Base-by-base conservation (phyloP, 106 monocot genomes). In the Dioscorea dumetorum region DNA sequence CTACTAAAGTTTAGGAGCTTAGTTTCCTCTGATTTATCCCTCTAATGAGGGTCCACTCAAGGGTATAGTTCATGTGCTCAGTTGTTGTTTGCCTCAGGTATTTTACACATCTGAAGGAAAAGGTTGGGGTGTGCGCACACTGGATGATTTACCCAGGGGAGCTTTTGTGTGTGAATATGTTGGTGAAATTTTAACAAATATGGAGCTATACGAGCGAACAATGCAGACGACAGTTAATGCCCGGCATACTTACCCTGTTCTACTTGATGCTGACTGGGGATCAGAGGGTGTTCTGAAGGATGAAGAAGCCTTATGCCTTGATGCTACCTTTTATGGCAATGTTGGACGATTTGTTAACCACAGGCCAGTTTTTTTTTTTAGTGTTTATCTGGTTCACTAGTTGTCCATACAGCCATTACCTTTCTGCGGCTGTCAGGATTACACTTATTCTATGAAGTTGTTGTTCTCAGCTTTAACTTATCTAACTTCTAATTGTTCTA, bases 301-400 rank as follows among this genome's bases (percentile, higher is more conserved):
- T 84, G 95, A 95, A 73, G 88, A 95, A 48, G 88, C 95, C 12
- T 84, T 95, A 22, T 95, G 91, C 79, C 70, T 95, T 13, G 95
- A 95, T 86, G 91, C 83, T 58, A 95, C 95, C 12, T 84, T 81
- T 68, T 91, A 86, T 76, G 95, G 95, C 12, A 95, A 95, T 75
- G 82, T 95, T 62, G 91, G 82, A 22, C 88, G 95, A 62, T 95
- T 91, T 77, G 80, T 91, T n/a, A 95, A 95, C 66, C 95, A 95
- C 64, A 91, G 91, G 95, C 88, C 80, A 58, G 49, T 33, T 28
- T 12, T 12, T 24, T 12, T 24, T 31, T 6, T 41, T 6, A 41
- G 6, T 41, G 41, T 12, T 51, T 34, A 14, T 70, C 3, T 28
- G 15, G 13, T 49, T 12, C 15, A 2, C 24, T 53, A 61, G 67